Conservation (phyloP, 768 basidiomycete genomes). For the Collybia sp. region DNA sequence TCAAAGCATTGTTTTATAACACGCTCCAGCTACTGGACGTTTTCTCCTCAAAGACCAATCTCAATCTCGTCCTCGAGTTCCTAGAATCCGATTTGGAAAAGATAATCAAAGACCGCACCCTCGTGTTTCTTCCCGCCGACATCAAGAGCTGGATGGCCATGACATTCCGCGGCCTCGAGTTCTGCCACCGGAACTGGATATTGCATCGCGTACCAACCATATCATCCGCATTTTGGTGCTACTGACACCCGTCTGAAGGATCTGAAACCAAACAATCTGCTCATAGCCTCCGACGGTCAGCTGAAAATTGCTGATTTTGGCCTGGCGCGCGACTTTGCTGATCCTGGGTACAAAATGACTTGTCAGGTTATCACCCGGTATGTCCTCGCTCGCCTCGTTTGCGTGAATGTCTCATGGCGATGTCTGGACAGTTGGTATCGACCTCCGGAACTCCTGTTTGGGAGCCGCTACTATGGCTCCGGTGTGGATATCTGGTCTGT, state of each 20-base stretch:
- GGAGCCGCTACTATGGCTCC: slow-evolving; percentile 84
- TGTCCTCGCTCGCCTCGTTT: slow-evolving; percentile 16
- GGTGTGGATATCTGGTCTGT: slow-evolving; percentile 97
- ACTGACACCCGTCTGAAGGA: slow-evolving; percentile 50
- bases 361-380: slow-evolving; percentile 97
- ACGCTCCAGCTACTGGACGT: slow-evolving; percentile 82
- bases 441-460: slow-evolving; percentile 92
- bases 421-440: slow-evolving; percentile 81
- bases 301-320: slow-evolving; percentile 99
- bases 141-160: slow-evolving; percentile 99
- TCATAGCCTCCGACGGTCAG: slow-evolving; percentile 85
- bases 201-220: slow-evolving; percentile 72
- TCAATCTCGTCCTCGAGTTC: slow-evolving; percentile 97
- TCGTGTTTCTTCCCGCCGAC: slow-evolving; percentile 92
- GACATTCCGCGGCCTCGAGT: slow-evolving; percentile 97
- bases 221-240: not conserved
- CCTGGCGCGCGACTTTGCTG: slow-evolving; percentile 93
- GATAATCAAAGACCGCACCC: slow-evolving; percentile 88
- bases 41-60: slow-evolving; percentile 92
- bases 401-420: slow-evolving; percentile 3
- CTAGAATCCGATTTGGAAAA: slow-evolving; percentile 95
- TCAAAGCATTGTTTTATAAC: not conserved
- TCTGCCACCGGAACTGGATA: slow-evolving; percentile 92
- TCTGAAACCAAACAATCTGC: slow-evolving; percentile 97
- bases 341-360: slow-evolving; percentile 95